Percentiles rank a stretch among this genome's conserved stretches.
Evolutionary conservation across 2,329 filamentous ascomycete genomes (phyloP).

Genomic region (Aureobasidium sp.): DNA sequence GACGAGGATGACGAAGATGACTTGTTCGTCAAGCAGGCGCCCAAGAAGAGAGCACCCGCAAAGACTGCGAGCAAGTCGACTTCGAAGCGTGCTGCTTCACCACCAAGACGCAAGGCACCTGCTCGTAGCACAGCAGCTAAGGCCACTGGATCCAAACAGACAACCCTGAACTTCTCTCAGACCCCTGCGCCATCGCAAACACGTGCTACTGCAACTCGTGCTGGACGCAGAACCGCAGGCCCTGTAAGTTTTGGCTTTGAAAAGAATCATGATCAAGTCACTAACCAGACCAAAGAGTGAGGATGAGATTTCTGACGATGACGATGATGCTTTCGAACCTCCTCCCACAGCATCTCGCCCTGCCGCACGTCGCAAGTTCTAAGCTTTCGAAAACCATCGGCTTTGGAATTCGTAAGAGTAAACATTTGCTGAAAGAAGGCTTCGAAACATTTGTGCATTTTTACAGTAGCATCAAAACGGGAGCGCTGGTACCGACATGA

Average conservation of each 20-base stretch:
- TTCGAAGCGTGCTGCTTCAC: slow-evolving; percentile 17
- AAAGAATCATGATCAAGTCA: not conserved
- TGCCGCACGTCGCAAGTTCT: slow-evolving; percentile 12
- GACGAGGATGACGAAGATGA: slow-evolving; percentile 35
- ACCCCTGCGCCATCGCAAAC: slow-evolving; percentile 23
- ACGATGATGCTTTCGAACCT: slow-evolving; percentile 31
- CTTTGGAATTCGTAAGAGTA: not conserved
- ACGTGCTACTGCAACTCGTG: slow-evolving; percentile 19
- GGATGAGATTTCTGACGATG: slow-evolving; percentile 29
- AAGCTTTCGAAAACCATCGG: not conserved
- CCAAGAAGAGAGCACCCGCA: slow-evolving; percentile 20
- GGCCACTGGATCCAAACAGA: slow-evolving; percentile 25
- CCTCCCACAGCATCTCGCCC: slow-evolving; percentile 14
- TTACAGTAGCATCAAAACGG: not conserved
- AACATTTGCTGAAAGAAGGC: not conserved
- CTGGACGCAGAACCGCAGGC: slow-evolving; percentile 28
- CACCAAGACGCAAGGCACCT: slow-evolving; percentile 22
- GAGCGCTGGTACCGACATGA: not conserved
- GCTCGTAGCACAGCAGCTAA: slow-evolving; percentile 15
- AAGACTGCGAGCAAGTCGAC: slow-evolving; percentile 19
- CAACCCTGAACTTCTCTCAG: slow-evolving; percentile 35
- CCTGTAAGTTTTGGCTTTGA: slow-evolving; percentile 25
- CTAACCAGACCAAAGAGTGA: slow-evolving; percentile 20
- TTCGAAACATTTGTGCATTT: not conserved
- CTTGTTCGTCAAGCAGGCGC: slow-evolving; percentile 32